Percentiles rank a stretch among this genome's conserved stretches.
These are phyloP conservation scores for Pascua guehoae DNA, from an alignment of 1,284 basidiomycete genomes.

Conservation along the genomic window DNA sequence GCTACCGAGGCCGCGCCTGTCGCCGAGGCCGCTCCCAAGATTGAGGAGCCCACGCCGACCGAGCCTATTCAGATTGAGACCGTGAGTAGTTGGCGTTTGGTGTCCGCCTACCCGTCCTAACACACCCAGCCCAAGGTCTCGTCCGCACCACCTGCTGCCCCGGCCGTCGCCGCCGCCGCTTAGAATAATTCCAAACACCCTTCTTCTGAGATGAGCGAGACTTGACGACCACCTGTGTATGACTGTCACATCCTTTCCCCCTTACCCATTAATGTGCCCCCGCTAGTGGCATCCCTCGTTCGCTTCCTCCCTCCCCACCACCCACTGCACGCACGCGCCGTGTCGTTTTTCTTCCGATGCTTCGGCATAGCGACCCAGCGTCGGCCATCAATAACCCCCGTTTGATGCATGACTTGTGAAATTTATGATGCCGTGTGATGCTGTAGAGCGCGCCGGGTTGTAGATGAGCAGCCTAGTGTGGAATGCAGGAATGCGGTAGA, in stretches of 20 bases:
- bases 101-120: slow-evolving; percentile 3
- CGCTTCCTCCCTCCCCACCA: background rate
- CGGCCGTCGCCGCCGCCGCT: slow-evolving; percentile 35
- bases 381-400: slow-evolving; percentile 4
- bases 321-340: slow-evolving; percentile 7
- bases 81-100: slow-evolving; percentile 32
- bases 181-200: slow-evolving; percentile 15
- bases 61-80: slow-evolving; percentile 44
- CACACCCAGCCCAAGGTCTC: slow-evolving; percentile 23
- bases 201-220: slow-evolving; percentile 1
- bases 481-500: background rate
- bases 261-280: slow-evolving; percentile 13
- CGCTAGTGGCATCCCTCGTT: slow-evolving; percentile 7
- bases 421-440: background rate
- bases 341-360: slow-evolving; percentile 7
- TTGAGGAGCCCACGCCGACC: slow-evolving; percentile 33
- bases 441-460: background rate
- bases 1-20: slow-evolving; percentile 19
- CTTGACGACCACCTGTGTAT: slow-evolving; percentile 17
- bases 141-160: slow-evolving; percentile 26
- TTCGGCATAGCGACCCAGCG: background rate
- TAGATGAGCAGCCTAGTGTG: background rate
- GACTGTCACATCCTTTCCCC: slow-evolving; percentile 12
- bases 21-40: slow-evolving; percentile 38
- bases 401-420: slow-evolving; percentile 15